phyloP scores from a whole-genome alignment of 225 moss, liverwort and hornwort genomes.

The Polytrichum formosum region DNA sequence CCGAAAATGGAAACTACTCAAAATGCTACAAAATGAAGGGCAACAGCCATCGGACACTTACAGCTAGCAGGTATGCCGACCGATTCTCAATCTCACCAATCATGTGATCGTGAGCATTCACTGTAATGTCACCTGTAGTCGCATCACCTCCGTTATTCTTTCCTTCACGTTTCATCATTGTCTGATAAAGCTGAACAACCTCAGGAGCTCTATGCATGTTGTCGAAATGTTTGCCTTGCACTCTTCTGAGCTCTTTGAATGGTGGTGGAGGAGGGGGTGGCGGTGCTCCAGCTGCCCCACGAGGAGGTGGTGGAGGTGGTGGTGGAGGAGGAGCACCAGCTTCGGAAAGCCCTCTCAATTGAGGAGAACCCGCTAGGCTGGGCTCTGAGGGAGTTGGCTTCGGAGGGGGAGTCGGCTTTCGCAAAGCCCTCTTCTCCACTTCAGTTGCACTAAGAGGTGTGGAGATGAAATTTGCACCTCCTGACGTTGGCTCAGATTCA shows the following conservation, averaged over 20 bases:
- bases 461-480: conserved; percentile 2
- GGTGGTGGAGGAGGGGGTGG: conserved; percentile 75
- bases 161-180: conserved; percentile 65
- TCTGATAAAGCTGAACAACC: conserved; percentile 68
- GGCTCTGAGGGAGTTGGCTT: conserved; percentile 31
- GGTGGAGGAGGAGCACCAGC: conserved; percentile 55
- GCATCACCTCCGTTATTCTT: conserved; percentile 35
- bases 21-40: neutral
- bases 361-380: neutral
- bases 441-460: conserved; percentile 45
- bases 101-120: conserved; percentile 60
- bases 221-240: conserved; percentile 23
- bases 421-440: conserved; percentile 55
- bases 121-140: conserved; percentile 18
- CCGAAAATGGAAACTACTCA: too few relatives aligned
- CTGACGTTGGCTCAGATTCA: neutral
- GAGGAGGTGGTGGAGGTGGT: conserved; percentile 46
- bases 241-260: conserved; percentile 27
- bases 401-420: conserved; percentile 59
- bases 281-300: conserved; percentile 32
- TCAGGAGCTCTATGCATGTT: conserved; percentile 71
- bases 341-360: neutral
- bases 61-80: conserved; percentile 62
- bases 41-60: conserved; percentile 13
- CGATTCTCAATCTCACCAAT: conserved; percentile 74